These are phyloP conservation scores for Phytomonas sp. DNA, from an alignment of 208 protist species.

Conservation along the genomic window DNA sequence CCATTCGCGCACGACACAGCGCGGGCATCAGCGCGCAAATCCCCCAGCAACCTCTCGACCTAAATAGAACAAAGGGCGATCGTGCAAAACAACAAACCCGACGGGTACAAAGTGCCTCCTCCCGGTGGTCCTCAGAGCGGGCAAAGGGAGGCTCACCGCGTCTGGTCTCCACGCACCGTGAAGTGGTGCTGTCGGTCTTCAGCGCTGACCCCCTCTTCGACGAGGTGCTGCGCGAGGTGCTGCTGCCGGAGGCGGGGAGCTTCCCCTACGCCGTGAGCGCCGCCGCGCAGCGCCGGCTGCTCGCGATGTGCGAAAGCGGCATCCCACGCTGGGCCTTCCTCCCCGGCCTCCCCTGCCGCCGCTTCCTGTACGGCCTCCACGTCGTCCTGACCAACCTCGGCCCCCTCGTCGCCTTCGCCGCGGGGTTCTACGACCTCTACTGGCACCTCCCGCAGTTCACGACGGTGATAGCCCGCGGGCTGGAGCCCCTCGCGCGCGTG, in stretches of 20 bases:
- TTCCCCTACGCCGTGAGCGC: constrained; percentile 49
- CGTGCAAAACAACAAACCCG: no score
- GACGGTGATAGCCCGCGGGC: constrained; percentile 37
- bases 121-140: no score
- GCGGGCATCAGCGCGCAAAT: no score
- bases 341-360: constrained; percentile 54
- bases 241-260: constrained; percentile 57
- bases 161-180: constrained; percentile 37
- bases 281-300: constrained; percentile 49
- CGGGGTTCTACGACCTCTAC: constrained; percentile 78
- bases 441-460: constrained; percentile 74
- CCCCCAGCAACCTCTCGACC: no score
- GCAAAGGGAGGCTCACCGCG: not conserved
- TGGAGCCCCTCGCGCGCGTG: constrained; percentile 50
- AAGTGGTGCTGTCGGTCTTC: constrained; percentile 65
- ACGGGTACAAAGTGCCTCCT: no score
- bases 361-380: constrained; percentile 45
- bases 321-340: constrained; percentile 75
- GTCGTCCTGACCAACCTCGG: constrained; percentile 54
- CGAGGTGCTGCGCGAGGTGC: constrained; percentile 49
- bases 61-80: no score
- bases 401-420: constrained; percentile 63
- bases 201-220: constrained; percentile 71
- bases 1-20: no score
- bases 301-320: constrained; percentile 66